Base-by-base conservation (phyloP, 495 filamentous ascomycete genomes). In the Chlorociboria aeruginascens region DNA sequence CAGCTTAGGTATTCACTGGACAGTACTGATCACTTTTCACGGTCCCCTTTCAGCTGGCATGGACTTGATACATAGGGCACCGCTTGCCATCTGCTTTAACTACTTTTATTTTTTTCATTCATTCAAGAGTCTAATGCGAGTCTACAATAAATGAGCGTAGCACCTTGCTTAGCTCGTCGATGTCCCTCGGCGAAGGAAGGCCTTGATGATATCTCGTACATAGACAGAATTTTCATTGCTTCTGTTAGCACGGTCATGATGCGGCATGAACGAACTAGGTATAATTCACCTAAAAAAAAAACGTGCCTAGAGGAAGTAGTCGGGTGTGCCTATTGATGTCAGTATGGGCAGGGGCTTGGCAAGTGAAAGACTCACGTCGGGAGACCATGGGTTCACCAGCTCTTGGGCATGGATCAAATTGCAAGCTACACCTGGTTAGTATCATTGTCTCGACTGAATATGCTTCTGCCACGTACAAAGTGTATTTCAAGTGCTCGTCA, bases 321-420 rank as follows among this genome's bases (percentile, higher is more conserved):
- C 90, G 25, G 90, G 90, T 55, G 90, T 97, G 54, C 82, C 76
- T 80, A 51, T 42, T n/a, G 32, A 40, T 38, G 43, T 48, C 43
- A 48, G 36, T 16, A 29, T 32, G 29, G 35, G 20, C 31, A 49
- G 13, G n/a, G 32, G 8, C 31, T 45, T 31, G 13, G 40, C 40
- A 32, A 16, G 11, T 43, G 34, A 41, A 30, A 13, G 33, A 45
- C 75, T 65, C 71, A 81, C 87, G 80, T 69, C 93, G 82, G 54
- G 92, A 96, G 57, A 98, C 92, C 93, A 97, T 97, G 11, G 92
- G 92, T 63, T 98, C 92, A 49, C 92, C 92, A 49, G 92, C 90
- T 64, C 92, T 76, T 40, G 92, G 92, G 74, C 92, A 97, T 50
- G 92, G 92, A 63, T 98, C 92, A 69, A 98, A 98, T 80, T 98